Percentiles rank a stretch among this genome's conserved stretches.
phyloP scores from a whole-genome alignment of 805 yeast species.

The Ogataea kodamae region DNA sequence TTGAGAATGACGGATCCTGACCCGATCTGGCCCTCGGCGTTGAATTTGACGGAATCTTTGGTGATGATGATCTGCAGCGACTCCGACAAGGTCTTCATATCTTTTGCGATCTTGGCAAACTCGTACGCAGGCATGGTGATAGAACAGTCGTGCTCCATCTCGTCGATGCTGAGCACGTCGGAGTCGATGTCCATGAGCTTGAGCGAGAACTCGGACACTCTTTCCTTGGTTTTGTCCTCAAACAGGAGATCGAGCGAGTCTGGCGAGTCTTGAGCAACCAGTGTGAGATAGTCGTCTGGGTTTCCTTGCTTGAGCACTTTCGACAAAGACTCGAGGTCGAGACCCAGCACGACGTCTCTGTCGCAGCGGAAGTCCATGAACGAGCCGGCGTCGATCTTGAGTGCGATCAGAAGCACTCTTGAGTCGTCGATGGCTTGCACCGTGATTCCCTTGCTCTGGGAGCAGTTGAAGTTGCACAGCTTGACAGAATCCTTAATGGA shows the following conservation, averaged over 20 bases:
- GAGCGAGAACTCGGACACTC: conserved; percentile 86
- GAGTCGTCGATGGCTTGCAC: conserved; percentile 98
- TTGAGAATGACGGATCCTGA: conserved; percentile 82
- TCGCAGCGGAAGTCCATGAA: conserved; percentile 94
- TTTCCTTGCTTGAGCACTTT: conserved; percentile 90
- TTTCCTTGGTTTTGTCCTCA: conserved; percentile 87
- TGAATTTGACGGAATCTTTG: conserved; percentile 87
- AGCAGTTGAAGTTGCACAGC: conserved; percentile 93
- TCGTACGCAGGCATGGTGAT: conserved; percentile 85
- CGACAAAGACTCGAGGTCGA: conserved; percentile 81
- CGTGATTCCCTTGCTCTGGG: conserved; percentile 82
- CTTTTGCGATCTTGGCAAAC: conserved; percentile 86
- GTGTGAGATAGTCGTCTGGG: conserved; percentile 80
- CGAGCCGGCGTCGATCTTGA: conserved; percentile 83
- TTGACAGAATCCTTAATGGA: conserved; percentile 93
- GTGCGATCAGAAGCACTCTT: conserved; percentile 85
- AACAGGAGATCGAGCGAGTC: conserved; percentile 76
- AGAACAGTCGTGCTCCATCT: conserved; percentile 83
- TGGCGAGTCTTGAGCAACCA: conserved; percentile 76
- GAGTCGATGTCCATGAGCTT: conserved; percentile 96
- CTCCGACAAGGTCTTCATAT: conserved; percentile 81
- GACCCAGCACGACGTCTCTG: conserved; percentile 85
- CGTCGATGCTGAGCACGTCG: conserved; percentile 90
- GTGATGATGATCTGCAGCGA: conserved; percentile 81
- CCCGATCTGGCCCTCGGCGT: conserved; percentile 89